Percentiles rank a stretch among this genome's conserved stretches.
Evolutionary conservation across 345 rosid genomes (phyloP).

Genomic region (Bruguiera sexangula): DNA sequence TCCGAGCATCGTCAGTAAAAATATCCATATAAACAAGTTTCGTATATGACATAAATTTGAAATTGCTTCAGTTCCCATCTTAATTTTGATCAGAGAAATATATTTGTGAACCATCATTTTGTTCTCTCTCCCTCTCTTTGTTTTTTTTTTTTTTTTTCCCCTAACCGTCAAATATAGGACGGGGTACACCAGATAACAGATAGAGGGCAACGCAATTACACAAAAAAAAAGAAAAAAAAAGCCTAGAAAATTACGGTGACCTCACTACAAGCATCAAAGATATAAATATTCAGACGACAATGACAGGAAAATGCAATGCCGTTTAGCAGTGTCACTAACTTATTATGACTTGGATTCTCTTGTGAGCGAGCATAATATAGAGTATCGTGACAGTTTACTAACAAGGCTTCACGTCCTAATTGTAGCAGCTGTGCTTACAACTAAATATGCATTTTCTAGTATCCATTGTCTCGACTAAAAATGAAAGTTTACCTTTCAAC

Average conservation of each 20-base stretch:
- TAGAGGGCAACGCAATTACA: background rate
- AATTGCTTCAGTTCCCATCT: too few relatives aligned
- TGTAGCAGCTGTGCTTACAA: background rate
- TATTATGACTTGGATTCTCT: slow-evolving; percentile 7
- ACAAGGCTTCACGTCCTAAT: slow-evolving; percentile 8
- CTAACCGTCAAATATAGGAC: too few relatives aligned
- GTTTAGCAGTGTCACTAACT: slow-evolving; percentile 12
- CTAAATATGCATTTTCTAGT: background rate
- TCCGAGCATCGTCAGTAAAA: background rate
- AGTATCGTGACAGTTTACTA: slow-evolving; percentile 13
- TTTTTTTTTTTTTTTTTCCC: too few relatives aligned
- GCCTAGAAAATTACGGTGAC: background rate
- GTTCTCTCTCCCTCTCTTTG: too few relatives aligned
- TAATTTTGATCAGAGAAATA: too few relatives aligned
- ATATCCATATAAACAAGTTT: background rate
- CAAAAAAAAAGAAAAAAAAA: background rate
- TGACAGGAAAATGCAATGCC: slow-evolving; percentile 18
- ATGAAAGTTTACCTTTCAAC: too few relatives aligned
- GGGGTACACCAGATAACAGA: background rate
- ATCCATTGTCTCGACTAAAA: too few relatives aligned
- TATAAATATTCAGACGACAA: background rate
- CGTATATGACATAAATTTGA: too few relatives aligned
- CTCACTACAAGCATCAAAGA: background rate
- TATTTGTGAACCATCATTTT: slow-evolving; percentile 4
- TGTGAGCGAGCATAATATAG: background rate